Percentiles rank a stretch among this genome's conserved stretches.
These are phyloP conservation scores for Mallotus repandus DNA, from an alignment of 441 rosid species.

Conservation along the genomic window DNA sequence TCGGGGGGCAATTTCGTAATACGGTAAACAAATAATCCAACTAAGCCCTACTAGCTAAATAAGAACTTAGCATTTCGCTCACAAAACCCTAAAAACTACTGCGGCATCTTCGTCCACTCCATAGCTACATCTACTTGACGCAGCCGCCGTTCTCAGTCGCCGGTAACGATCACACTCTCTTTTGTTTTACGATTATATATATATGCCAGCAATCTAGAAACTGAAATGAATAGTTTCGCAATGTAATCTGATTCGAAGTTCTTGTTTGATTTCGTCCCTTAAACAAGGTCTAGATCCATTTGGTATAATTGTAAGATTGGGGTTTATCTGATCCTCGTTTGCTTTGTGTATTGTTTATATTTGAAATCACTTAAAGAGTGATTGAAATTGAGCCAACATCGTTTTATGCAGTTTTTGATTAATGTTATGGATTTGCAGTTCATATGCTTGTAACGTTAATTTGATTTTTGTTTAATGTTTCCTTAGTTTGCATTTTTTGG, in stretches of 20 bases:
- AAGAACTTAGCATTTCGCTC: not conserved
- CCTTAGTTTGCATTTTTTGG: not conserved
- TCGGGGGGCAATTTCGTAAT: constrained; percentile 21
- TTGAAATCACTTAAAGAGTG: no score
- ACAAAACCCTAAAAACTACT: constrained; percentile 24
- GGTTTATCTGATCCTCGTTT: no score
- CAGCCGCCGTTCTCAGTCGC: constrained; percentile 17
- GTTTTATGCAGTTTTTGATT: no score
- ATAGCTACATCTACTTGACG: not conserved
- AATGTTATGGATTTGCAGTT: no score
- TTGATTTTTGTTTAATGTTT: not conserved
- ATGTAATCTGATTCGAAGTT: no score
- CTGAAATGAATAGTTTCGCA: not conserved
- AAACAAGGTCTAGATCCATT: no score
- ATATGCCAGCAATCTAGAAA: no score
- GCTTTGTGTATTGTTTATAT: no score
- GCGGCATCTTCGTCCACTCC: not conserved
- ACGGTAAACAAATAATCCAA: not conserved
- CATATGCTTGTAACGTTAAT: not conserved
- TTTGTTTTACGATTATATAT: not conserved
- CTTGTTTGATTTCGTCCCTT: no score
- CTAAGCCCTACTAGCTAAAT: not conserved
- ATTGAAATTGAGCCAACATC: no score
- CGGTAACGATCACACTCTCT: constrained; percentile 3
- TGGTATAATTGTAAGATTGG: no score